phyloP scores from a whole-genome alignment of 352 stramenopile species.

The Pythium monospermum region DNA sequence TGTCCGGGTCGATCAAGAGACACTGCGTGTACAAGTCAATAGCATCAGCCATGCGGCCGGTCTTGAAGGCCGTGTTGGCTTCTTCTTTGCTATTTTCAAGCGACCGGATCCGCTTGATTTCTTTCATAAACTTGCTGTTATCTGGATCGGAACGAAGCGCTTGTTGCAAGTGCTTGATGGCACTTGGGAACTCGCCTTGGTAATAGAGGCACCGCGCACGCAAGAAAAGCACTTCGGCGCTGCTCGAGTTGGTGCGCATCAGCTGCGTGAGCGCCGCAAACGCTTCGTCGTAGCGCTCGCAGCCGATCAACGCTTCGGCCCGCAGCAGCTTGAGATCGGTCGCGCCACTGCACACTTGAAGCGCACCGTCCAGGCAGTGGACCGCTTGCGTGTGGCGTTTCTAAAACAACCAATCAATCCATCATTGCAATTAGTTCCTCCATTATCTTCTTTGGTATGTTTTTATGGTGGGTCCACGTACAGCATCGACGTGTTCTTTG shows the following conservation, averaged over 20 bases:
- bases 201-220: slow-evolving; percentile 88
- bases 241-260: slow-evolving; percentile 80
- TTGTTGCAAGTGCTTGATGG: slow-evolving; percentile 92
- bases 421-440: too few relatives aligned
- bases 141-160: slow-evolving; percentile 88
- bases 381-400: slow-evolving; percentile 65
- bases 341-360: slow-evolving; percentile 62
- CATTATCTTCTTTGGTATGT: too few relatives aligned
- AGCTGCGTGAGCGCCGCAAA: slow-evolving; percentile 78
- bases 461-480: too few relatives aligned
- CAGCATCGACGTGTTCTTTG: slow-evolving; percentile 61
- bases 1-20: slow-evolving; percentile 82
- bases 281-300: slow-evolving; percentile 78
- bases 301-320: slow-evolving; percentile 69
- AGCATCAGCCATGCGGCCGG: slow-evolving; percentile 68
- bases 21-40: slow-evolving; percentile 87
- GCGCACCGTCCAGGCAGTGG: slow-evolving; percentile 61
- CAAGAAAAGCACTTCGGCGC: slow-evolving; percentile 80
- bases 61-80: slow-evolving; percentile 89
- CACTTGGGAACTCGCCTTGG: slow-evolving; percentile 90
- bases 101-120: slow-evolving; percentile 84
- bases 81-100: slow-evolving; percentile 87
- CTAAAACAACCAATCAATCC: too few relatives aligned
- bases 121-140: slow-evolving; percentile 81
- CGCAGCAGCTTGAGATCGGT: slow-evolving; percentile 69